These are phyloP conservation scores for Phaeosphaeriaceae sp. DNA, from an alignment of 2,329 filamentous ascomycete genomes.

Conservation along the genomic window DNA sequence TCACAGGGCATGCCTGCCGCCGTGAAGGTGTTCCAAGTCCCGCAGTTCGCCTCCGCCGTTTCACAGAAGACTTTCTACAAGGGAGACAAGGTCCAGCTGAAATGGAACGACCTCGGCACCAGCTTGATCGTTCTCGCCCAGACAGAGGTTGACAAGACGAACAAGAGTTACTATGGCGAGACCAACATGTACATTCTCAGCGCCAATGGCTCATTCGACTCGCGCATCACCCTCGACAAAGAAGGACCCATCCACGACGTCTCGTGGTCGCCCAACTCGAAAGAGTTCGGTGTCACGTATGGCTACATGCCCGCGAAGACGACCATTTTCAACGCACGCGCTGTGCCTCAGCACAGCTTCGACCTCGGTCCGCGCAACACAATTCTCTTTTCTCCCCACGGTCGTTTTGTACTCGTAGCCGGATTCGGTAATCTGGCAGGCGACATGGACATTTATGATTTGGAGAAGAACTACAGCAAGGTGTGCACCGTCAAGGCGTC, in stretches of 20 bases:
- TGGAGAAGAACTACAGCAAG: constrained; percentile 93
- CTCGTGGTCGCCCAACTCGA: constrained; percentile 96
- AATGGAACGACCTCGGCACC: constrained; percentile 94
- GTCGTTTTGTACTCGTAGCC: constrained; percentile 90
- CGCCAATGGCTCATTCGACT: constrained; percentile 90
- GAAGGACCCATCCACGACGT: constrained; percentile 98
- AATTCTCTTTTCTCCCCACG: constrained; percentile 91
- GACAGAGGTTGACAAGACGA: constrained; percentile 96
- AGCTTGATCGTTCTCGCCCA: constrained; percentile 93
- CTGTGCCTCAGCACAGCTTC: constrained; percentile 83
- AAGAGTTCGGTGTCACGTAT: constrained; percentile 97
- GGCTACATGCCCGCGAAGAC: constrained; percentile 99
- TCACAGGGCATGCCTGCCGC: constrained; percentile 85
- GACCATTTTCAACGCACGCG: constrained; percentile 94
- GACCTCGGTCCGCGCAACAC: constrained; percentile 90
- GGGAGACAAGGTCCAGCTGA: constrained; percentile 97
- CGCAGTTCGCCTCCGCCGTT: constrained; percentile 80
- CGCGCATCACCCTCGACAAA: constrained; percentile 90
- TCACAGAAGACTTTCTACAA: constrained; percentile 99
- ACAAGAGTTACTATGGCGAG: constrained; percentile 99
- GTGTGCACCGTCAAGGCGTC: constrained; percentile 92
- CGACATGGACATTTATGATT: constrained; percentile 96
- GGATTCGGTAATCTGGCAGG: constrained; percentile 97
- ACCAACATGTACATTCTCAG: constrained; percentile 96
- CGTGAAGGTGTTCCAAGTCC: constrained; percentile 93